phyloP scores from a whole-genome alignment of 208 protist genomes.

The Wallacemonas sp. region DNA sequence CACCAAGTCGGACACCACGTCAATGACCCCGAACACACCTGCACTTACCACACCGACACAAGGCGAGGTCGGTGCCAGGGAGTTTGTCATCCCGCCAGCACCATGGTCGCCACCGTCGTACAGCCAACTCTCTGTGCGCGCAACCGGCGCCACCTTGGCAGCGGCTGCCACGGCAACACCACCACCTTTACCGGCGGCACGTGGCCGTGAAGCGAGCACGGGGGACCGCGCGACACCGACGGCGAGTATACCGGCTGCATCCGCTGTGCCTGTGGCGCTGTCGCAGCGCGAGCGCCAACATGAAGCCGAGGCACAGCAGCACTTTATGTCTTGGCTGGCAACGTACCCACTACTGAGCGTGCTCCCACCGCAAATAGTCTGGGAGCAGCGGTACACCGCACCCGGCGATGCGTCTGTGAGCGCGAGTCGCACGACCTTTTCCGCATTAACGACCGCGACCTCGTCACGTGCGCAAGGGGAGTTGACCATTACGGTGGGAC shows the following conservation, averaged over 20 bases:
- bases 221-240: background rate
- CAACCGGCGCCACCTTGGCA: background rate
- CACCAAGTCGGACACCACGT: no score
- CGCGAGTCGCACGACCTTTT: no score
- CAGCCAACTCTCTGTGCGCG: background rate
- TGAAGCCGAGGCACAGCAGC: conserved; percentile 21
- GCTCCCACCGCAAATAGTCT: conserved; percentile 24
- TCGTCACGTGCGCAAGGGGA: background rate
- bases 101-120: conserved; percentile 3
- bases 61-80: no score
- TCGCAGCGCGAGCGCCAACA: conserved; percentile 16
- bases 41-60: background rate
- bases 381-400: conserved; percentile 30
- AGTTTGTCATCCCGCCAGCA: background rate
- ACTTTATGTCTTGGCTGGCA: conserved; percentile 11
- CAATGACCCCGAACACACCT: no score
- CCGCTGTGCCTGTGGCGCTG: no score
- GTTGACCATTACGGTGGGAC: conserved; percentile 24
- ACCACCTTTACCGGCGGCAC: background rate
- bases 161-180: background rate
- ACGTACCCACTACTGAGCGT: conserved; percentile 20
- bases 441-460: no score
- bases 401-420: background rate
- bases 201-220: background rate
- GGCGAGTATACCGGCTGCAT: no score